Conservation (phyloP, 352 stramenopile species). For the Phytopythium mirpurense region DNA sequence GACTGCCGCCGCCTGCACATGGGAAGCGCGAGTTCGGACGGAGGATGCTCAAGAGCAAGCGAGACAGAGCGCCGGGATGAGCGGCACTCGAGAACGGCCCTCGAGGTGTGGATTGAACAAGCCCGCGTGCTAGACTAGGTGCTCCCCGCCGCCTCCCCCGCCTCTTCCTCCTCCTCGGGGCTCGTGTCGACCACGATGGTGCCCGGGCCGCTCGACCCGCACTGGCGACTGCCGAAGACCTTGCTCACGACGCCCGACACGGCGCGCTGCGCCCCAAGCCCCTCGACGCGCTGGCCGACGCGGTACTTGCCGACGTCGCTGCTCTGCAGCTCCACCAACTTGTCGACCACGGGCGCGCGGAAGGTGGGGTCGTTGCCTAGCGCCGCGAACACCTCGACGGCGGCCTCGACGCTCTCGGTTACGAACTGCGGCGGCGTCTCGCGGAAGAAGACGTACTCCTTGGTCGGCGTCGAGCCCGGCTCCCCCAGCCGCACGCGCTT, state of each 20-base stretch:
- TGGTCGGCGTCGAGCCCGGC: conserved; percentile 53
- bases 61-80: too few species aligned
- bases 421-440: conserved; percentile 77
- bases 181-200: conserved; percentile 72
- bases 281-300: conserved; percentile 47
- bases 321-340: conserved; percentile 75
- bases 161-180: conserved; percentile 8
- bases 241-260: conserved; percentile 62
- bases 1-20: neutral
- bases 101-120: too few species aligned
- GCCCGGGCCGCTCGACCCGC: conserved; percentile 54
- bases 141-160: too few species aligned
- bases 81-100: too few species aligned
- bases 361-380: conserved; percentile 44
- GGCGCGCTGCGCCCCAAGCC: conserved; percentile 43
- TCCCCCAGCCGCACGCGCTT: conserved; percentile 64
- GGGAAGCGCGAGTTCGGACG: neutral
- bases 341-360: conserved; percentile 29
- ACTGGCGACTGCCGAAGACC: conserved; percentile 64
- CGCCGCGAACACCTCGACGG: conserved; percentile 45
- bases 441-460: conserved; percentile 83
- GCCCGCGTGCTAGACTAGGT: too few species aligned
- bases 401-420: conserved; percentile 66
- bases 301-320: conserved; percentile 78
- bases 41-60: too few species aligned